phyloP scores from a whole-genome alignment of 352 stramenopile genomes.

The Phytophthora citrophthora region DNA sequence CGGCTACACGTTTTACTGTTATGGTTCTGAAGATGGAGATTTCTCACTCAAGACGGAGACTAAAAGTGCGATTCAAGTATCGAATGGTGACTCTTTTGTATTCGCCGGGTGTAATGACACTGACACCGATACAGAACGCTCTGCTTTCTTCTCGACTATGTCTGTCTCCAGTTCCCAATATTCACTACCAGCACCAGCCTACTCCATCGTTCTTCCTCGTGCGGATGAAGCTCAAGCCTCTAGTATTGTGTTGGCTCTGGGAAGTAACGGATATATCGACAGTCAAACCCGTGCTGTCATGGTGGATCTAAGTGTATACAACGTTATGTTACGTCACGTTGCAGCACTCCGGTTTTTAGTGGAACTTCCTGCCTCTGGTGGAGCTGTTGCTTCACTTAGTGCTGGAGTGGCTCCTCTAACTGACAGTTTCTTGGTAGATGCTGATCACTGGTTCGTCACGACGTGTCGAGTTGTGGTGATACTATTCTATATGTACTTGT shows the following conservation, averaged over 20 bases:
- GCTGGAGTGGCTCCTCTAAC: conserved; percentile 43
- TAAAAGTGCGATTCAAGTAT: conserved; percentile 12
- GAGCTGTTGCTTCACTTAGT: conserved; percentile 36
- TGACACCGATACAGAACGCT: conserved; percentile 36
- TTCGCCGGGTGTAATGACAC: conserved; percentile 50
- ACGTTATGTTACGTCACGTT: conserved; percentile 53
- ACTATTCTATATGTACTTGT: conserved; percentile 54
- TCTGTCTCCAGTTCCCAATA: conserved; percentile 18
- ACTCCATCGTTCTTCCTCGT: conserved; percentile 47
- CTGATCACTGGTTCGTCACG: conserved; percentile 32
- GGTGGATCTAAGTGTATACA: conserved; percentile 58
- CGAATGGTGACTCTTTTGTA: conserved; percentile 14
- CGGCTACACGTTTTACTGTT: conserved; percentile 9
- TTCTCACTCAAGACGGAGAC: conserved; percentile 13
- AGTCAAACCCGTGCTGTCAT: conserved; percentile 45
- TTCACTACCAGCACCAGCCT: conserved; percentile 47
- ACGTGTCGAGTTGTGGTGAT: conserved; percentile 40
- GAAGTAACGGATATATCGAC: conserved; percentile 46
- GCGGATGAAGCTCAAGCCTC: conserved; percentile 16
- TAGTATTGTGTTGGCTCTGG: conserved; percentile 32
- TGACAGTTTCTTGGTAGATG: conserved; percentile 46
- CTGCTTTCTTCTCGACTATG: conserved; percentile 51
- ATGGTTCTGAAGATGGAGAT: conserved; percentile 22
- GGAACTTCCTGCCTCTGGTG: conserved; percentile 50
- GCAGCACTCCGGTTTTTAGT: conserved; percentile 51